phyloP scores from a whole-genome alignment of 495 filamentous ascomycete genomes.

The Penicillium crystallinum region DNA sequence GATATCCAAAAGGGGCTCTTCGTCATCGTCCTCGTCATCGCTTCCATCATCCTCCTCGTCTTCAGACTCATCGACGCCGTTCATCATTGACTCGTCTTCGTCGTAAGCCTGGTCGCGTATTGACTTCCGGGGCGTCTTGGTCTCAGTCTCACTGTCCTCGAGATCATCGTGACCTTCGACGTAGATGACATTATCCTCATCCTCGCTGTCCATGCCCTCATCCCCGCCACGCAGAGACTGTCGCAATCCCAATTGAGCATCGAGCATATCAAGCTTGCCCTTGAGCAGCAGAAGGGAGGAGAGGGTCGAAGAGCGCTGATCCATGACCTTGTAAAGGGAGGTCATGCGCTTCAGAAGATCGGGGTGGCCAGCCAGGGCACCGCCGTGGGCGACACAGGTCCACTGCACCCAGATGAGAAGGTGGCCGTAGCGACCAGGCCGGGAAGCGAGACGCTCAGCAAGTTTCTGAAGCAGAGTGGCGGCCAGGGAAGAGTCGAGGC shows the following conservation, averaged over 20 bases:
- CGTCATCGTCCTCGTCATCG: conserved; percentile 37
- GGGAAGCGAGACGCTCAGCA: conserved; percentile 78
- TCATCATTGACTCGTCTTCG: conserved; percentile 45
- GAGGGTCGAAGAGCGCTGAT: conserved; percentile 78
- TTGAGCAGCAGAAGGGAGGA: conserved; percentile 80
- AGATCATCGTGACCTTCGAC: conserved; percentile 70
- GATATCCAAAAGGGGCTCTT: conserved; percentile 36
- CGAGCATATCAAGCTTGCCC: conserved; percentile 86
- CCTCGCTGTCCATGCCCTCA: conserved; percentile 56
- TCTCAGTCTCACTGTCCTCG: conserved; percentile 38
- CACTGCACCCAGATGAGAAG: conserved; percentile 97
- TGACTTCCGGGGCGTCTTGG: conserved; percentile 33
- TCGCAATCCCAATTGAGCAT: conserved; percentile 77
- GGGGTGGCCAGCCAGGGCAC: conserved; percentile 77
- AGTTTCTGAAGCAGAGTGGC: conserved; percentile 72
- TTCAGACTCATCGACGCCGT: conserved; percentile 37
- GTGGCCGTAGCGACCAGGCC: conserved; percentile 81
- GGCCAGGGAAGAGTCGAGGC: conserved; percentile 79
- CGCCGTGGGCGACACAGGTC: conserved; percentile 91
- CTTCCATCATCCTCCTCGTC: conserved; percentile 37
- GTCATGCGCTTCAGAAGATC: conserved; percentile 70
- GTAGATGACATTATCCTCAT: conserved; percentile 76
- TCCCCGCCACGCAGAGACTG: conserved; percentile 49
- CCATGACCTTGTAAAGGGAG: conserved; percentile 75
- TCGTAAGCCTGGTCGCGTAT: conserved; percentile 38